A percentile compares a stretch with the other conserved stretches of the same genome.
phyloP scores from a whole-genome alignment of 331 rosid genomes.

The Acacia pycnantha region DNA sequence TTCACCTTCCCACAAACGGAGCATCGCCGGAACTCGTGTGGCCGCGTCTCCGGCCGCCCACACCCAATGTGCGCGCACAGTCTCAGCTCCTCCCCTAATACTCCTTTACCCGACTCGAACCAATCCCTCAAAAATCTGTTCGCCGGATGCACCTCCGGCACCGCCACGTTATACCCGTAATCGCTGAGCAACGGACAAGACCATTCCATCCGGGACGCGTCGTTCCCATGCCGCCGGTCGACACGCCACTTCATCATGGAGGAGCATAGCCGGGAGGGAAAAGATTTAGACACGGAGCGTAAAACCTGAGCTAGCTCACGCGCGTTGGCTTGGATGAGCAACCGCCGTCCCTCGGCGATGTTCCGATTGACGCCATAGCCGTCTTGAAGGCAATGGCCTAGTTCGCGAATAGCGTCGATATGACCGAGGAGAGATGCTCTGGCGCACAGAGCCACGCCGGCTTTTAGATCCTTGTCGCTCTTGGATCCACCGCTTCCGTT shows the following conservation, averaged over 20 bases:
- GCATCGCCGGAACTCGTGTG: conserved; percentile 86
- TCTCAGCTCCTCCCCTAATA: conserved; percentile 38
- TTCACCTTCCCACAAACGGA: conserved; percentile 84
- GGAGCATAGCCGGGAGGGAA: neutral
- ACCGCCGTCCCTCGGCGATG: conserved; percentile 58
- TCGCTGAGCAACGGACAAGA: conserved; percentile 49
- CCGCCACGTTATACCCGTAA: conserved; percentile 52
- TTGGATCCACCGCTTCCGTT: conserved; percentile 90
- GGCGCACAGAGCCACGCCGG: conserved; percentile 74
- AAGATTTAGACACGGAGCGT: conserved; percentile 24
- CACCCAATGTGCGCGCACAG: conserved; percentile 72
- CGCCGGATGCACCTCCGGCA: conserved; percentile 57
- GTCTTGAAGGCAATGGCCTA: conserved; percentile 90
- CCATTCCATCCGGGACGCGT: conserved; percentile 21
- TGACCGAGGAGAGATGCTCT: conserved; percentile 76
- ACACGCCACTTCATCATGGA: conserved; percentile 31
- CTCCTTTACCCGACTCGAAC: conserved; percentile 50
- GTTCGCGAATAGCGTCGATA: conserved; percentile 84
- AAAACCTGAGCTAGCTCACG: conserved; percentile 53
- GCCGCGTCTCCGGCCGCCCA: conserved; percentile 80
- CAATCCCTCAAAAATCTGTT: conserved; percentile 70
- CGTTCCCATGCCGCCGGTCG: neutral
- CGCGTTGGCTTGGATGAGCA: conserved; percentile 78
- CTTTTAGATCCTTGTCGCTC: conserved; percentile 59
- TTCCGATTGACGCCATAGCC: conserved; percentile 75